Conservation (phyloP, 768 basidiomycete species). For the Rhizopogon salebrosus region DNA sequence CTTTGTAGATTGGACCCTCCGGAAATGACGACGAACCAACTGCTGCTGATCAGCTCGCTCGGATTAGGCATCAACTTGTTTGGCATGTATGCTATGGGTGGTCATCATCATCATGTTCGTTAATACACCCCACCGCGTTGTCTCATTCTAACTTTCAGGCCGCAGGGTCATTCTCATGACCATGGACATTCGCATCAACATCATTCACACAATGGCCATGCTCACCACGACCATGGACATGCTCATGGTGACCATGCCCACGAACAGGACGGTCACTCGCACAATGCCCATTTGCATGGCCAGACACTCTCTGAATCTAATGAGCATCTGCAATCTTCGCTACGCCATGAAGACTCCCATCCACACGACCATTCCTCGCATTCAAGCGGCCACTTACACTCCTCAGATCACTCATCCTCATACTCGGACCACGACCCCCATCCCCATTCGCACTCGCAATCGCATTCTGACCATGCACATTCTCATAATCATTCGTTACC, state of each 20-base stretch:
- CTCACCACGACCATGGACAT: constrained; percentile 28
- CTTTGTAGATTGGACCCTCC: constrained; percentile 77
- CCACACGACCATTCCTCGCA: constrained; percentile 14
- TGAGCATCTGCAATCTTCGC: constrained; percentile 20
- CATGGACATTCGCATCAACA: constrained; percentile 17
- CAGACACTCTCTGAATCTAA: constrained; percentile 8
- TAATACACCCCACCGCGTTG: background rate
- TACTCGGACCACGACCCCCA: constrained; percentile 21
- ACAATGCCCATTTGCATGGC: constrained; percentile 20
- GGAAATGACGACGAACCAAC: constrained; percentile 94
- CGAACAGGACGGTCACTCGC: constrained; percentile 17
- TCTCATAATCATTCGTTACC: constrained; percentile 5
- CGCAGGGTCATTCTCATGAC: constrained; percentile 1
- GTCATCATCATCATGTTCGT: constrained; percentile 78
- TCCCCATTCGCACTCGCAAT: constrained; percentile 11
- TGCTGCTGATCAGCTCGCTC: constrained; percentile 82
- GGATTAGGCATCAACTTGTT: constrained; percentile 94
- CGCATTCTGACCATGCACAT: constrained; percentile 14
- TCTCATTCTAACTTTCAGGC: constrained; percentile 8
- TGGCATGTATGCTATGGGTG: constrained; percentile 98
- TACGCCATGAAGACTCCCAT: constrained; percentile 19
- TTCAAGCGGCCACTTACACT: constrained; percentile 24
- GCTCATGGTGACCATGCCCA: constrained; percentile 29
- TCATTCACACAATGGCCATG: constrained; percentile 19
- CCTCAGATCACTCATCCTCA: constrained; percentile 16